Evolutionary conservation across 2,329 filamentous ascomycete genomes (phyloP).

Genomic region (Sordariomycetes sp.): DNA sequence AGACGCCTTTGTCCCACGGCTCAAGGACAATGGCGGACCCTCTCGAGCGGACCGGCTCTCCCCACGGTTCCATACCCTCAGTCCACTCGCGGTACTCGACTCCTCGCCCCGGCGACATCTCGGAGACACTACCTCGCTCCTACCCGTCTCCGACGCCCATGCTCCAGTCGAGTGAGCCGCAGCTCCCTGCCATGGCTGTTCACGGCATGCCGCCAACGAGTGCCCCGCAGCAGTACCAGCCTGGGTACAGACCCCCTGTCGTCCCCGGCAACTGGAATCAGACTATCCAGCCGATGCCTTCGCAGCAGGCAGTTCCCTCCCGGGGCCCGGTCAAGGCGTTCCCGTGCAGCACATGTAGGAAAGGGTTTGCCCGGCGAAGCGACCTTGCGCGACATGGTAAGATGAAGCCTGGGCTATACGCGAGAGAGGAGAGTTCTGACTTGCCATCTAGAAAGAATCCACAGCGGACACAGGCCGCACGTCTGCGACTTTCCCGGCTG

Average conservation of each 20-base stretch:
- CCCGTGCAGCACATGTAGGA: conserved; percentile 78
- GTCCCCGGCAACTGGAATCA: conserved; percentile 6
- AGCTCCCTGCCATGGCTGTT: conserved; percentile 20
- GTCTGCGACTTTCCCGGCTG: conserved; percentile 82
- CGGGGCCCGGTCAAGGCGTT: conserved; percentile 52
- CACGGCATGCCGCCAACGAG: conserved; percentile 10
- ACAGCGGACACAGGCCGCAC: conserved; percentile 81
- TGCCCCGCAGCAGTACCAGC: conserved; percentile 7
- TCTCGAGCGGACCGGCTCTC: conserved; percentile 42
- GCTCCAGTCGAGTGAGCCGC: conserved; percentile 14
- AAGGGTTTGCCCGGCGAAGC: conserved; percentile 85
- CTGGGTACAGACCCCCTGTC: conserved; percentile 7
- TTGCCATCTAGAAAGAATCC: conserved; percentile 69
- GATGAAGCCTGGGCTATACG: conserved; percentile 13
- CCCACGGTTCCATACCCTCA: conserved; percentile 46
- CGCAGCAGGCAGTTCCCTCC: conserved; percentile 15
- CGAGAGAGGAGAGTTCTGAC: conserved; percentile 11
- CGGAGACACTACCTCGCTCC: conserved; percentile 11
- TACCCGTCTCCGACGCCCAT: conserved; percentile 41
- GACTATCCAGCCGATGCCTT: conserved; percentile 8
- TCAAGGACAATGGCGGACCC: conserved; percentile 9
- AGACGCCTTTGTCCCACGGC: conserved; percentile 6
- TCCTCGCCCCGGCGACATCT: conserved; percentile 16
- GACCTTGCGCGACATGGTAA: conserved; percentile 90
- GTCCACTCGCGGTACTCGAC: conserved; percentile 37